A percentile compares a stretch with the other conserved stretches of the same genome.
Evolutionary conservation across 768 basidiomycete genomes (phyloP).

Genomic region (Lentinula sp.): DNA sequence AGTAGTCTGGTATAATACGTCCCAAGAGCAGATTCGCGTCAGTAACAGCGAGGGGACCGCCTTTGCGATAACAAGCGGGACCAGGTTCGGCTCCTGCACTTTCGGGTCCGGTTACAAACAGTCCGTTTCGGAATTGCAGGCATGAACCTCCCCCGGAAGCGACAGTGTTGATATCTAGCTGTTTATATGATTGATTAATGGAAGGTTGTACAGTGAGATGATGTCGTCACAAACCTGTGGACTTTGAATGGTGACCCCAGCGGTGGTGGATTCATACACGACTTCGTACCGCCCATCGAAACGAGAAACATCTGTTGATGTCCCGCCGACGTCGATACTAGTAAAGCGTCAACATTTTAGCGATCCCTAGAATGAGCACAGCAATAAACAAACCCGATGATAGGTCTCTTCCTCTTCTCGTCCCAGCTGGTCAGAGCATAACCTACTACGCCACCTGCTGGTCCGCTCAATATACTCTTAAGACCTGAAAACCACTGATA

Average conservation of each 20-base stretch:
- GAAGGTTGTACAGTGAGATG: constrained; percentile 28
- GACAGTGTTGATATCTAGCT: constrained; percentile 93
- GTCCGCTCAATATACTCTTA: constrained; percentile 89
- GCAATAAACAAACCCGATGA: constrained; percentile 65
- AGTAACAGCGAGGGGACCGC: constrained; percentile 86
- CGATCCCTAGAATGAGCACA: not conserved
- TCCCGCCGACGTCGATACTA: constrained; percentile 91
- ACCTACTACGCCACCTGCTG: constrained; percentile 94
- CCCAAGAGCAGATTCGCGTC: constrained; percentile 92
- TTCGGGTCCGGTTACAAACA: constrained; percentile 88
- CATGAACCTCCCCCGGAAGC: constrained; percentile 94
- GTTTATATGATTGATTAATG: constrained; percentile 17
- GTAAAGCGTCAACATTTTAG: not conserved
- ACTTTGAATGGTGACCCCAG: constrained; percentile 87
- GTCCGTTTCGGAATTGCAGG: constrained; percentile 81
- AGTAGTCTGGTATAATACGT: constrained; percentile 82
- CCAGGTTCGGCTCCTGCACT: constrained; percentile 94
- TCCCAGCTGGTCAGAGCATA: constrained; percentile 94
- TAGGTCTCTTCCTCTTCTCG: constrained; percentile 55
- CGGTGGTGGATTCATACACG: constrained; percentile 94
- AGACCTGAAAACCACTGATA: constrained; percentile 83
- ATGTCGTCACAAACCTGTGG: constrained; percentile 94
- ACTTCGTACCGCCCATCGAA: constrained; percentile 89
- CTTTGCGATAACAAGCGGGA: constrained; percentile 82
- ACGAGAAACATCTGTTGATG: constrained; percentile 92